Percentiles rank a stretch among this genome's conserved stretches.
phyloP scores from a whole-genome alignment of 306 rosid species.

The Fagus crenata region DNA sequence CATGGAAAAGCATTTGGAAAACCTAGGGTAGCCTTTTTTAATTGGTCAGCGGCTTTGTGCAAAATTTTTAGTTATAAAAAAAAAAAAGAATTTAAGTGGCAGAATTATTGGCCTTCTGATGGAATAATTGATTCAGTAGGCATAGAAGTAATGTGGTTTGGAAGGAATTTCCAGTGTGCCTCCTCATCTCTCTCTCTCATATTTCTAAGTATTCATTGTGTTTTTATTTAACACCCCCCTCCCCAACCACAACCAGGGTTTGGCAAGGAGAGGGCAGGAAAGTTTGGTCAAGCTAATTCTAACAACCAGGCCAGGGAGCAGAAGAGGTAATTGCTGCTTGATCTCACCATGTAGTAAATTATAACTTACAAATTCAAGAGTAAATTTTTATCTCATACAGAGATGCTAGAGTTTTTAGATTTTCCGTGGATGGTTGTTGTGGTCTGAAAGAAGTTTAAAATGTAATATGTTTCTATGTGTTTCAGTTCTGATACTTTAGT shows the following conservation, averaged over 20 bases:
- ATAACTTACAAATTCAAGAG: constrained; percentile 10
- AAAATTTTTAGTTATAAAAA: too few species aligned
- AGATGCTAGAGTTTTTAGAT: constrained; percentile 9
- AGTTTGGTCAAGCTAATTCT: constrained; percentile 32
- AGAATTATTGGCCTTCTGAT: background rate
- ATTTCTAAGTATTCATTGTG: constrained; percentile 28
- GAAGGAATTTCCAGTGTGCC: background rate
- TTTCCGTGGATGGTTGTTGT: background rate
- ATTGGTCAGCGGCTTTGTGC: too few species aligned
- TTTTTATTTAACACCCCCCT: background rate
- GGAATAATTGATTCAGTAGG: background rate
- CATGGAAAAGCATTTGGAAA: background rate
- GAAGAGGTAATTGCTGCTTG: constrained; percentile 55
- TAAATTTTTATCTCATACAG: constrained; percentile 13
- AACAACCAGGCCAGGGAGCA: constrained; percentile 44
- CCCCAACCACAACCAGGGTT: constrained; percentile 45
- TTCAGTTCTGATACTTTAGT: background rate
- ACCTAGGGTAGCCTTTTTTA: too few species aligned
- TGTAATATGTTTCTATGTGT: background rate
- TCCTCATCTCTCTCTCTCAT: constrained; percentile 14
- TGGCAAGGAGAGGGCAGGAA: constrained; percentile 42
- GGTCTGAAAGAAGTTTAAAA: constrained; percentile 6
- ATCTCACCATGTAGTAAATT: constrained; percentile 18
- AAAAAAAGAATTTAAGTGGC: too few species aligned
- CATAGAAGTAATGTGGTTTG: background rate